phyloP scores from a whole-genome alignment of 1,284 basidiomycete genomes.

The Microbotryum violaceum region DNA sequence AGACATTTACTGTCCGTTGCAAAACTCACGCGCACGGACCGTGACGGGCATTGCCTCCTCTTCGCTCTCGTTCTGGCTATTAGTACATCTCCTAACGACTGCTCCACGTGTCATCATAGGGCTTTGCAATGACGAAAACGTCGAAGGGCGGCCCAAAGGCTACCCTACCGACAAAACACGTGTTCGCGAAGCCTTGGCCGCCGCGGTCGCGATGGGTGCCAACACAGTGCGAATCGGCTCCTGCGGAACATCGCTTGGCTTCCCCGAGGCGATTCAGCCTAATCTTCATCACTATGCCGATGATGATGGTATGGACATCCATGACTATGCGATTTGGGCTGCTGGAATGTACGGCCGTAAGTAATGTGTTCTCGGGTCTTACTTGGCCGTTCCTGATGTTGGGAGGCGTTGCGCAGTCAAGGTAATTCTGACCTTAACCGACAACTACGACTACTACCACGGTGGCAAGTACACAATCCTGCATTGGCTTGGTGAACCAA shows the following conservation, averaged over 20 bases:
- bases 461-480: constrained; percentile 24
- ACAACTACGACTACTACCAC: constrained; percentile 5
- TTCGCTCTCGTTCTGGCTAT: background rate
- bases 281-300: no score
- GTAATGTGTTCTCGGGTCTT: no score
- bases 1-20: constrained; percentile 8
- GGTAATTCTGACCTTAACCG: constrained; percentile 14
- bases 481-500: background rate
- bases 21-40: no score
- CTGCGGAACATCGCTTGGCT: constrained; percentile 17
- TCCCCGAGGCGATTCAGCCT: no score
- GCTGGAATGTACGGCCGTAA: constrained; percentile 19
- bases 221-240: constrained; percentile 12
- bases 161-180: constrained; percentile 21
- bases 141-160: constrained; percentile 2
- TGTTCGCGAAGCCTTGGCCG: constrained; percentile 20
- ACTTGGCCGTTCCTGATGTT: no score
- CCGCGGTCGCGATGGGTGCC: constrained; percentile 27
- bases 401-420: background rate
- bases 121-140: constrained; percentile 20
- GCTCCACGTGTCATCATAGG: background rate
- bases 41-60: no score
- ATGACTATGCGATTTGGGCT: constrained; percentile 19
- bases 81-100: no score
- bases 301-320: background rate